These are phyloP conservation scores for Solanum dulcamara DNA, from an alignment of 257 asterid species.

Conservation along the genomic window DNA sequence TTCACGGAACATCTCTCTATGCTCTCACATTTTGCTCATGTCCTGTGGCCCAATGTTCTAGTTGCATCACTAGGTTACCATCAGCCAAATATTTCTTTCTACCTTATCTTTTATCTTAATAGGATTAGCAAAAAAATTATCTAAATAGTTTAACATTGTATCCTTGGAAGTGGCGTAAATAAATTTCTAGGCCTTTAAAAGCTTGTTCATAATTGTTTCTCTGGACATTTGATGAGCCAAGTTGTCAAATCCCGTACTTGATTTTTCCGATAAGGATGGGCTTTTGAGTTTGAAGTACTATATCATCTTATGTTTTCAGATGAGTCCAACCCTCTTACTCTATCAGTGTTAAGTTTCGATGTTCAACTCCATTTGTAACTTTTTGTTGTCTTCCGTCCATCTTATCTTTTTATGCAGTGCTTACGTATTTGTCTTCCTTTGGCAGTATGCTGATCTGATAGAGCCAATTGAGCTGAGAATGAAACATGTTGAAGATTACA, in stretches of 20 bases:
- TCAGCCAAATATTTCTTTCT: neutral
- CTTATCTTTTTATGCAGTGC: neutral
- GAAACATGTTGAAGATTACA: constrained; percentile 59
- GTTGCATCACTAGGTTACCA: neutral
- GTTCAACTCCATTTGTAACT: neutral
- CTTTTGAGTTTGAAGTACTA: neutral
- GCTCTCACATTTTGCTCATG: neutral
- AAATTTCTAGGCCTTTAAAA: neutral
- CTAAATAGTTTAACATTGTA: neutral
- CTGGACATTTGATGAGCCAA: neutral
- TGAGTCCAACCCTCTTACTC: neutral
- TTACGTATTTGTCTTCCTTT: constrained; percentile 6
- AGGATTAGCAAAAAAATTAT: neutral
- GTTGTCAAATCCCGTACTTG: neutral
- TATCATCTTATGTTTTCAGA: neutral
- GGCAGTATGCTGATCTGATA: constrained; percentile 66
- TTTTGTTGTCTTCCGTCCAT: neutral
- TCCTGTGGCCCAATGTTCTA: neutral
- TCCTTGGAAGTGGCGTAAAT: neutral
- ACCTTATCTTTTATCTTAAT: neutral
- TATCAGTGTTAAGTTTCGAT: neutral
- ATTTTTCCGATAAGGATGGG: neutral
- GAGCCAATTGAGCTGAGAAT: constrained; percentile 59
- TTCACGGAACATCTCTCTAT: neutral
- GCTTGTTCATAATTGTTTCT: neutral